Conservation (phyloP, 1,284 basidiomycete genomes). For the Puccinia sorghi region DNA sequence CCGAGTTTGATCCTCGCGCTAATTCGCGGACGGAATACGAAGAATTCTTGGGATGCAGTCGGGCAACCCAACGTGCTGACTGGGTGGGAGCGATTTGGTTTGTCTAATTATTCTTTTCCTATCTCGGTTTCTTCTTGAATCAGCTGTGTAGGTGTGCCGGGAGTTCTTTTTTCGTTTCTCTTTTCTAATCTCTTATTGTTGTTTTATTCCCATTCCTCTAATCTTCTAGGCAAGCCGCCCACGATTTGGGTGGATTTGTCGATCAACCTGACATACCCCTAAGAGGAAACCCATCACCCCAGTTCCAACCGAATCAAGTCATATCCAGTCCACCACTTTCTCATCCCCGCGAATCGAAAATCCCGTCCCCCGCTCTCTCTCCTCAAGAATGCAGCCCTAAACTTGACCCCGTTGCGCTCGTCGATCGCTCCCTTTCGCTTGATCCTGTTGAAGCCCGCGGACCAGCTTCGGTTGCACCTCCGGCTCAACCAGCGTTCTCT, state of each 20-base stretch:
- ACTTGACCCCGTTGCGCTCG: slow-evolving; percentile 35
- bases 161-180: background rate
- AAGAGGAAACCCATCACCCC: slow-evolving; percentile 23
- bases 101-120: slow-evolving; percentile 5
- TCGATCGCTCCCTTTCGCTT: slow-evolving; percentile 40
- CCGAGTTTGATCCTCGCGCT: slow-evolving; percentile 39
- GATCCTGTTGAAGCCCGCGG: background rate
- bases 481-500: background rate
- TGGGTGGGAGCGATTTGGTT: slow-evolving; percentile 49
- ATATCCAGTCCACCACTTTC: slow-evolving; percentile 1
- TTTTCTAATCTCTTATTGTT: too few relatives aligned
- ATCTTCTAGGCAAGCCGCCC: slow-evolving; percentile 41
- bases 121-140: background rate
- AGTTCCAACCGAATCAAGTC: background rate
- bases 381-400: slow-evolving; percentile 29
- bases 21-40: slow-evolving; percentile 47
- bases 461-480: background rate
- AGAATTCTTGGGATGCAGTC: slow-evolving; percentile 48
- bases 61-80: slow-evolving; percentile 48
- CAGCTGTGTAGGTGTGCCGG: background rate
- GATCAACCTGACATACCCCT: slow-evolving; percentile 49
- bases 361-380: background rate
- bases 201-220: too few relatives aligned
- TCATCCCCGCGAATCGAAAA: background rate
- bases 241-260: slow-evolving; percentile 47